Percentiles rank a stretch among this genome's conserved stretches.
Conservation (phyloP, 2,329 filamentous ascomycete genomes). For the Curvularia sp. region DNA sequence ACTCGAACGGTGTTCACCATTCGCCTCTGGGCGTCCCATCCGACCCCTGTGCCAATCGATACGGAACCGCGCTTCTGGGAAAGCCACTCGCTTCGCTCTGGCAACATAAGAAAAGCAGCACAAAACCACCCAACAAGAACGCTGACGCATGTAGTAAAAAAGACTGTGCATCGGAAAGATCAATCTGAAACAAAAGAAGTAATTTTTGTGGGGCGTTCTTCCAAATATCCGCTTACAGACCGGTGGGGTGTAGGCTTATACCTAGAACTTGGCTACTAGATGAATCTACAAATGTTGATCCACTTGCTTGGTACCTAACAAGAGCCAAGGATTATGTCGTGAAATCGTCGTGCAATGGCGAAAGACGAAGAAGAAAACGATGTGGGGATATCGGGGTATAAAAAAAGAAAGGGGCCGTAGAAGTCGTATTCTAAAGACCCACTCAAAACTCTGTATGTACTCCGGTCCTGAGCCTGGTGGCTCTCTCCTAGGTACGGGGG, state of each 20-base stretch:
- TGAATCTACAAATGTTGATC: slow-evolving; percentile 18
- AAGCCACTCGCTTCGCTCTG: slow-evolving; percentile 8
- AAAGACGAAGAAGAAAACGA: slow-evolving; percentile 26
- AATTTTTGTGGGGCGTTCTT: slow-evolving; percentile 11
- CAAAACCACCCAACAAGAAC: slow-evolving; percentile 12
- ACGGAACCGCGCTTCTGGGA: neutral
- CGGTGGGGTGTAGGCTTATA: slow-evolving; percentile 1
- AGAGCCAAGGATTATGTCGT: slow-evolving; percentile 27
- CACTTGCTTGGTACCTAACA: slow-evolving; percentile 17
- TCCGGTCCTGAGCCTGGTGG: slow-evolving; percentile 4
- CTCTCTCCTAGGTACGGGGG: slow-evolving; percentile 6
- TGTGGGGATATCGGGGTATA: slow-evolving; percentile 40
- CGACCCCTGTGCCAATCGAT: slow-evolving; percentile 1
- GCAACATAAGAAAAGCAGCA: slow-evolving; percentile 9
- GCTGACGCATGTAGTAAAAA: slow-evolving; percentile 21
- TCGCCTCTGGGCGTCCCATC: neutral
- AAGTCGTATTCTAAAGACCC: slow-evolving; percentile 16
- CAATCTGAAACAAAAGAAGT: slow-evolving; percentile 7
- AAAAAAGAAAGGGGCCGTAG: slow-evolving; percentile 26
- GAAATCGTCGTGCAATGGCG: slow-evolving; percentile 29
- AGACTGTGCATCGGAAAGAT: neutral
- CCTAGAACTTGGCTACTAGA: slow-evolving; percentile 7
- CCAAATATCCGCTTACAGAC: slow-evolving; percentile 20
- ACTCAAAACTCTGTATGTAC: slow-evolving; percentile 10
- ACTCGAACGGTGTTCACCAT: neutral